A percentile compares a stretch with the other conserved stretches of the same genome.
These are phyloP conservation scores for Blepharisma stoltei DNA, from an alignment of 73 alveolate species.

Conservation along the genomic window DNA sequence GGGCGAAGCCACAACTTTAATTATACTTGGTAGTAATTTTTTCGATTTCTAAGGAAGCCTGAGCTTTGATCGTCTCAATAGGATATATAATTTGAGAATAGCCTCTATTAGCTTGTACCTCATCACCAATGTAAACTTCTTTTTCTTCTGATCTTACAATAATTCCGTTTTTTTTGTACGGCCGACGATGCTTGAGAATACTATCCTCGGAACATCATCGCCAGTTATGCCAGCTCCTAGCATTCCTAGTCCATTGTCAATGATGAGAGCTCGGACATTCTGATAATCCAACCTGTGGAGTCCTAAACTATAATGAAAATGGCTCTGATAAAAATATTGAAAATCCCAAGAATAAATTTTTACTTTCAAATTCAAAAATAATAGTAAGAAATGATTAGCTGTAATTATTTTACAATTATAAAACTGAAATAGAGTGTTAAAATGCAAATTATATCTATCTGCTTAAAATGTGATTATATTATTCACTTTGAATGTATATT, in stretches of 20 bases:
- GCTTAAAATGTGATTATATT: no score
- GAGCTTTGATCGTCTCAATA: conserved; percentile 42
- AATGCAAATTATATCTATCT: no score
- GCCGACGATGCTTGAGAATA: conserved; percentile 84
- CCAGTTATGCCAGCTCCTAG: conserved; percentile 96
- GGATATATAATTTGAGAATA: conserved; percentile 49
- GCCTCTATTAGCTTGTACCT: conserved; percentile 63
- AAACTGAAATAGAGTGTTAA: no score
- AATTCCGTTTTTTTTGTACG: conserved; percentile 68
- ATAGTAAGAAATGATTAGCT: no score
- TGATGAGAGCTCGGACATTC: conserved; percentile 68
- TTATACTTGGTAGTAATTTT: conserved; percentile 50
- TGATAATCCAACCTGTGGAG: conserved; percentile 75
- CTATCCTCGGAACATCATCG: conserved; percentile 90
- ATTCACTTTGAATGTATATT: no score
- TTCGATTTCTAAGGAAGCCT: conserved; percentile 27
- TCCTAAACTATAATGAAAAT: no score
- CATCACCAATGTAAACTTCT: conserved; percentile 78
- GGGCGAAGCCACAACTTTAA: conserved; percentile 66
- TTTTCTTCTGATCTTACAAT: conserved; percentile 79
- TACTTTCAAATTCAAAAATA: no score
- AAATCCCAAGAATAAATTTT: no score
- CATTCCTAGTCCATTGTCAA: conserved; percentile 95
- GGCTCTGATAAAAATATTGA: no score
- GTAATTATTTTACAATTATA: no score